Conservation (phyloP, 2,329 filamentous ascomycete species). For the Colletotrichum sojae region DNA sequence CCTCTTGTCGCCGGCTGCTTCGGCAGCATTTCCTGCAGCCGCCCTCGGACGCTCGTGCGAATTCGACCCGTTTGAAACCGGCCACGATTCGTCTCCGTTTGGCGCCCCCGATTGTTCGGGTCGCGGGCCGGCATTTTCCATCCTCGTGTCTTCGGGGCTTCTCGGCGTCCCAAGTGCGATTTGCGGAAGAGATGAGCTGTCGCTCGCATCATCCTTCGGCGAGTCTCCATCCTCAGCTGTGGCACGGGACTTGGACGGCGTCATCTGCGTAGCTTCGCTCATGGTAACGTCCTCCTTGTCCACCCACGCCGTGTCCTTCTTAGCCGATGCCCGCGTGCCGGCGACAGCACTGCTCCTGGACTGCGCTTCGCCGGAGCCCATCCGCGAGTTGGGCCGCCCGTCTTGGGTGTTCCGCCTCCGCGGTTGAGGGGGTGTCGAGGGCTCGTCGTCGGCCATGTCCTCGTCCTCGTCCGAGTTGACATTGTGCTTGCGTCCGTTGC, state of each 20-base stretch:
- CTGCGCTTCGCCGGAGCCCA: constrained; percentile 9
- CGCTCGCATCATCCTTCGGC: neutral
- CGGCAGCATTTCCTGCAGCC: neutral
- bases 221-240: neutral
- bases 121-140: neutral
- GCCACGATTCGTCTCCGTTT: no score
- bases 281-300: constrained; percentile 13
- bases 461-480: constrained; percentile 20
- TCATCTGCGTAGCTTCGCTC: constrained; percentile 18
- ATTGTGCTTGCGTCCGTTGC: neutral
- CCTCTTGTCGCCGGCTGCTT: neutral
- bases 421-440: constrained; percentile 21
- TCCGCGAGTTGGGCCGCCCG: constrained; percentile 30
- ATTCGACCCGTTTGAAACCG: no score
- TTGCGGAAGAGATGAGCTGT: neutral
- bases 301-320: constrained; percentile 3
- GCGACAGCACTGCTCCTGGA: constrained; percentile 25
- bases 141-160: neutral
- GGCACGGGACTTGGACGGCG: constrained; percentile 2
- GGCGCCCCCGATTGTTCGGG: no score
- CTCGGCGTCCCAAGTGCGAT: constrained; percentile 22
- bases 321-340: constrained; percentile 28
- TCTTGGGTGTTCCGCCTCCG: constrained; percentile 37
- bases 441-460: constrained; percentile 24
- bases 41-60: neutral